Evolutionary conservation across 2,329 filamentous ascomycete species (phyloP), one percentile per base, ranked within the genome.

Genomic region (Aspergillus tubingensis): DNA sequence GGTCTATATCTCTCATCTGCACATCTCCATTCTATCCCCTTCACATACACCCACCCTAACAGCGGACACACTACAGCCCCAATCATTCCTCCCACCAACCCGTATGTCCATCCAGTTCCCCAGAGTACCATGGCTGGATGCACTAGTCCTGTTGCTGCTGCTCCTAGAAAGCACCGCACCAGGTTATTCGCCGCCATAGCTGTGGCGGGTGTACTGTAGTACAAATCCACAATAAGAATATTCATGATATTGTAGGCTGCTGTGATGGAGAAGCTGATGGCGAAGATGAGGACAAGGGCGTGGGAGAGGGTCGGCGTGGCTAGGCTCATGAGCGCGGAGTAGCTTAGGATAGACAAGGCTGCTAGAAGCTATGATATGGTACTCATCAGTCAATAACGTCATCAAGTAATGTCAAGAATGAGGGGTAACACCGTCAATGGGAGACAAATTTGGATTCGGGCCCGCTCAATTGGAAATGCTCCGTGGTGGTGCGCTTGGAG

Each of bases 171-270:
- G 38, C 72, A 75, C 0, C 74, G 67, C 1, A 74, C 68, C 7
- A 76, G 65, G 58, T 75, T 76, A 39, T 70, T 71, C 5, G 74
- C 70, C 13, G 74, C 73, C 66, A 71, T 75, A 0, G 69, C 74
- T 0, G 70, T 70, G 3, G 73, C 73, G 0, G 74, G 70, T 0
- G 65, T 70, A 2, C 60, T 43, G 67, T 70, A 66, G 64, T 79
- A 74, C 49, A 80, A 66, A 62, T 81, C 79, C 0, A 81, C 72
- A 41, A 81, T 73, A 15, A 85, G 66, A 0, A 81, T 77, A 54
- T 79, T 82, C 27, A 78, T 70, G 17, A 75, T 70, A 54, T 81
- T 78, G 57, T 76, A 81, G 2, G 73, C 72, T 5, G 75, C 74
- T 11, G 74, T 75, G 25, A 79, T 70, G 57, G 66, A 72, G 58